Percentiles rank a stretch among this genome's conserved stretches.
These are phyloP conservation scores for Magnolia changhungtana DNA, from an alignment of 164 flowering plant genomes.

Conservation along the genomic window DNA sequence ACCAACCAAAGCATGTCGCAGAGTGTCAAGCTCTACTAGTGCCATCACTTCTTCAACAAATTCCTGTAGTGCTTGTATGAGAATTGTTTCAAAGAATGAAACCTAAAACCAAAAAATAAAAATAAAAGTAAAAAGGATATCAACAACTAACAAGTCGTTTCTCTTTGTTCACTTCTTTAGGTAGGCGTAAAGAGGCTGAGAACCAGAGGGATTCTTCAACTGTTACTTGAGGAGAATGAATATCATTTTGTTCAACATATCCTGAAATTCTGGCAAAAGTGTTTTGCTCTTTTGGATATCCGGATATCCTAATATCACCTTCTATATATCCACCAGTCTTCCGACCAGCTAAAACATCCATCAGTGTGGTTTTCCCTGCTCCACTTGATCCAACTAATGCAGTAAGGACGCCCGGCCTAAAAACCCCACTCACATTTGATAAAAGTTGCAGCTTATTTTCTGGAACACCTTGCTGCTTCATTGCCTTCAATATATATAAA, in stretches of 20 bases:
- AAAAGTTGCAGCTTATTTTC: conserved; percentile 74
- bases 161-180: conserved; percentile 62
- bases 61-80: conserved; percentile 41
- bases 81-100: conserved; percentile 5
- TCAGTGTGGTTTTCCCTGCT: conserved; percentile 91
- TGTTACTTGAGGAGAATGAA: conserved; percentile 94
- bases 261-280: conserved; percentile 96
- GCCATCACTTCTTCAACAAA: conserved; percentile 91
- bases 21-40: conserved; percentile 70
- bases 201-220: conserved; percentile 79
- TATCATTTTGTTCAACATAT: conserved; percentile 92
- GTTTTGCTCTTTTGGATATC: conserved; percentile 73
- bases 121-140: not conserved
- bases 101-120: conserved; percentile 13
- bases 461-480: conserved; percentile 53
- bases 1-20: conserved; percentile 87
- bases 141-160: conserved; percentile 41
- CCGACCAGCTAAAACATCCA: conserved; percentile 97
- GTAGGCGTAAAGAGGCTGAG: conserved; percentile 76
- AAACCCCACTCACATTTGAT: conserved; percentile 75
- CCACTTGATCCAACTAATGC: conserved; percentile 98
- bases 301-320: conserved; percentile 85
- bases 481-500: conserved; percentile 45
- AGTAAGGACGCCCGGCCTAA: conserved; percentile 93
- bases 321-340: conserved; percentile 95